Conservation (phyloP, 1,284 basidiomycete genomes). For the Marasmius tenuissimus region DNA sequence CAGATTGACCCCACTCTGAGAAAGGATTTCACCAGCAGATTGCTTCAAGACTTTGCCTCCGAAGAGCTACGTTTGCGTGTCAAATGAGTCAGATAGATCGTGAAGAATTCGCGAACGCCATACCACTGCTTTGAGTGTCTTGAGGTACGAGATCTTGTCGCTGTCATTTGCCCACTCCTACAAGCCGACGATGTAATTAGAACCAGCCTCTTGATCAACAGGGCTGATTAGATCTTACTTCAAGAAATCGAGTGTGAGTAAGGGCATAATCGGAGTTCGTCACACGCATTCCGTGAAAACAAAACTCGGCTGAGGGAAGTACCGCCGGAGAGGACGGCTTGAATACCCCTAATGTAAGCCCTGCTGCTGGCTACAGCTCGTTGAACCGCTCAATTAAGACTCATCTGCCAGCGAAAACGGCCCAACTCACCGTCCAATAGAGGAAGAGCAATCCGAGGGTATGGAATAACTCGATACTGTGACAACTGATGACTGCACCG, state of each 20-base stretch:
- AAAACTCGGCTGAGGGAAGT: conserved; percentile 3
- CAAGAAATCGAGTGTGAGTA: conserved; percentile 2
- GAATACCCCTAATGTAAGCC: background rate
- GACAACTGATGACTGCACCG: background rate
- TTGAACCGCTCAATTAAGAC: background rate
- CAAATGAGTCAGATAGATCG: background rate
- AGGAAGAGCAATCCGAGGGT: background rate
- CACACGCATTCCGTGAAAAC: background rate
- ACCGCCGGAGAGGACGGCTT: conserved; percentile 4
- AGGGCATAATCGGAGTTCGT: background rate
- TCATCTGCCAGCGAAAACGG: too few species aligned
- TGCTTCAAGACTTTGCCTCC: background rate
- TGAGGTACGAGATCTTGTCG: background rate
- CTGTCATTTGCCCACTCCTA: conserved; percentile 3
- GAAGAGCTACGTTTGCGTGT: background rate
- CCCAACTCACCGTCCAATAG: conserved; percentile 4
- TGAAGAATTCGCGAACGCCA: background rate
- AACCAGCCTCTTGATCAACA: too few species aligned
- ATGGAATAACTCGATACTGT: background rate
- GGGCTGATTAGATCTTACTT: too few species aligned
- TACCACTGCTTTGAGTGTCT: background rate
- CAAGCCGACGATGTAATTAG: too few species aligned
- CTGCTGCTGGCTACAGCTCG: background rate
- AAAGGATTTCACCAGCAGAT: background rate
- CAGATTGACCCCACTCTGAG: background rate